Evolutionary conservation across 805 yeast genomes (phyloP), one percentile per base, ranked within the genome.

Genomic region (Kodamaea laetipori): DNA sequence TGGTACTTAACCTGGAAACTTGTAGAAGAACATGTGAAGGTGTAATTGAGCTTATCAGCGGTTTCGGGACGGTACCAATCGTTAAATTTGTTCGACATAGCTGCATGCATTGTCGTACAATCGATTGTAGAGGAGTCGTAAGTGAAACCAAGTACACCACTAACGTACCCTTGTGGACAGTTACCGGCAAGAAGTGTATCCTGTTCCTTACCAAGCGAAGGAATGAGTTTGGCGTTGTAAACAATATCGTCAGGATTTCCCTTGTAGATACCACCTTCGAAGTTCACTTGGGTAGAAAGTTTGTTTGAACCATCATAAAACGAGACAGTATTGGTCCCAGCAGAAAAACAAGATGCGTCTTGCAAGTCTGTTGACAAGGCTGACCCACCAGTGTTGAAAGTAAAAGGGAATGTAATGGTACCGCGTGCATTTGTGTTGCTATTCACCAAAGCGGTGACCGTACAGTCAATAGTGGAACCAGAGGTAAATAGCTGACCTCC

Each of bases 61-160:
- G 24, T 30, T 21, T 26, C 24, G 4, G 46, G 46, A n/a, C 21
- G 17, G 24, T 11, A 6, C 42, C 42, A 43, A 21, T n/a, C 46
- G 18, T 43, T 43, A 5, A 38, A 18, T 9, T 28, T 11, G 26
- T 34, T 27, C 4, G 46, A 21, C 32, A 43, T 50, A 8, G 54
- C 57, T 4, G 51, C 54, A 31, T 55, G 54, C 4, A 53, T 41
- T 1, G 48, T 15, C n/a, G 46, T 27, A 46, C 69, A 64, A 42
- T 61, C 62, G 6, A 62, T 33, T 9, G 17, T 28, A 4, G 44
- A 45, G 10, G 33, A 36, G 4, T 26, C 9, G 3, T 56, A 39
- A 0, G 40, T 25, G 15, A 60, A 35, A 12, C 64, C 66, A 18
- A 63, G 27, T 1, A 37, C 44, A 26, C 66, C 67, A 9, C 47